Conservation (phyloP, 2,329 filamentous ascomycete genomes). For the Fusarium armeniacum region DNA sequence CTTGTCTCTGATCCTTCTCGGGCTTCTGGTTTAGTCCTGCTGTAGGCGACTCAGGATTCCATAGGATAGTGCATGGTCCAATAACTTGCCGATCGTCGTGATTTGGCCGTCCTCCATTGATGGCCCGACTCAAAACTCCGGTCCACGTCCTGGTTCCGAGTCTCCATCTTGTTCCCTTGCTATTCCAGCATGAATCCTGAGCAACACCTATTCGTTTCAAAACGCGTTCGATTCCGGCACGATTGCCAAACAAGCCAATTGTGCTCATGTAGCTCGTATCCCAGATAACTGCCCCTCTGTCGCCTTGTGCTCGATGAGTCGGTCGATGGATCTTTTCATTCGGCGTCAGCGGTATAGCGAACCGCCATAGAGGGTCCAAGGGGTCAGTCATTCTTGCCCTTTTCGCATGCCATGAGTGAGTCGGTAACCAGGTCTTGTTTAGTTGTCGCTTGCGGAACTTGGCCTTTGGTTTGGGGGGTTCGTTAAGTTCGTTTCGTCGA, state of each 20-base stretch:
- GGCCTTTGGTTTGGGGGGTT: conserved; percentile 65
- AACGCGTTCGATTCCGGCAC: conserved; percentile 73
- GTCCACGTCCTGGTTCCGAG: conserved; percentile 64
- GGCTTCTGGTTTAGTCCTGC: conserved; percentile 45
- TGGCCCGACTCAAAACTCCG: conserved; percentile 66
- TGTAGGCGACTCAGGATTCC: conserved; percentile 68
- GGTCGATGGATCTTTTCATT: conserved; percentile 91
- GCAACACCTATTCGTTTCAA: conserved; percentile 75
- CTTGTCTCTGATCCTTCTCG: conserved; percentile 55
- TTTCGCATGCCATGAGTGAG: conserved; percentile 94
- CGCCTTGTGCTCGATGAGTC: conserved; percentile 83
- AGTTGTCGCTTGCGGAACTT: conserved; percentile 89
- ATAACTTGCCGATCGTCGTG: conserved; percentile 66
- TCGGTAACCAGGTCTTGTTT: conserved; percentile 94
- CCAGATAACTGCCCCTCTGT: conserved; percentile 86
- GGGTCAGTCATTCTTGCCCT: conserved; percentile 88
- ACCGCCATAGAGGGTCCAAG: conserved; percentile 87
- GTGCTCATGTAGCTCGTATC: conserved; percentile 96
- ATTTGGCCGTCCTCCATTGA: conserved; percentile 57
- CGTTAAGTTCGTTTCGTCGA: conserved; percentile 77
- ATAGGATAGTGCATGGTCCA: conserved; percentile 80
- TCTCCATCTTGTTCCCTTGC: conserved; percentile 79
- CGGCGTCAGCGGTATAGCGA: conserved; percentile 85
- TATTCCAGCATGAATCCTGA: conserved; percentile 72
- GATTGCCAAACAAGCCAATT: conserved; percentile 79